Percentiles rank a stretch among this genome's conserved stretches.
Conservation (phyloP, 305 asterid genomes). For the Fraxinus albicans region DNA sequence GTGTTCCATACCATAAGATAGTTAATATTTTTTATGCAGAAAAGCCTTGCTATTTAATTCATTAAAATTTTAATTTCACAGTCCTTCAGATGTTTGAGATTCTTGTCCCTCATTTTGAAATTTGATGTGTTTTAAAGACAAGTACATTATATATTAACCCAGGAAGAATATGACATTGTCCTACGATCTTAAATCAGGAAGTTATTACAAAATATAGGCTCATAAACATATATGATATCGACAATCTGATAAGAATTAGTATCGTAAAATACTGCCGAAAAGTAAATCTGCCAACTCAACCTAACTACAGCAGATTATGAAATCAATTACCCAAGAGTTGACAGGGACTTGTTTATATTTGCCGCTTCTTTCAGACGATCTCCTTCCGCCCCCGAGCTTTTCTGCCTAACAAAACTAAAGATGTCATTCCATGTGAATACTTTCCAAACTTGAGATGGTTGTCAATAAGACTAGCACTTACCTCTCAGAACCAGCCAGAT, state of each 20-base stretch:
- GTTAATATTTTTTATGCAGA: not conserved
- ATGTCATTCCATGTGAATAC: constrained; percentile 13
- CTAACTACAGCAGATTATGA: constrained; percentile 15
- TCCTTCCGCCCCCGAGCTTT: constrained; percentile 89
- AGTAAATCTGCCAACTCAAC: not conserved
- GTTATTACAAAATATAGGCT: not conserved
- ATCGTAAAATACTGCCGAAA: not conserved
- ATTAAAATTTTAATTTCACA: constrained; percentile 10
- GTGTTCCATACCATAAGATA: not conserved
- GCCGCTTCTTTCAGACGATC: constrained; percentile 90
- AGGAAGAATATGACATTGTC: not conserved
- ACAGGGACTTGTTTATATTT: constrained; percentile 77
- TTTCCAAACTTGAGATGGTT: constrained; percentile 19
- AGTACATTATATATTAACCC: not conserved
- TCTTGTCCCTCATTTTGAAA: constrained; percentile 3
- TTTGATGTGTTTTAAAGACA: not conserved
- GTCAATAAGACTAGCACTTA: constrained; percentile 27
- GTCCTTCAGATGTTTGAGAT: not conserved
- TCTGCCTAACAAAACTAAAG: constrained; percentile 53
- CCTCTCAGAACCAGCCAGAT: constrained; percentile 94
- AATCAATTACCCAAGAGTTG: constrained; percentile 75
- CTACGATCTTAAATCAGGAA: constrained; percentile 1
- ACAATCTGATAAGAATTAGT: not conserved
- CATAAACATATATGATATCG: not conserved
- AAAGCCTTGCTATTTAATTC: not conserved